Base-by-base conservation (phyloP, 495 filamentous ascomycete genomes). In the Cercophora newfieldiana region DNA sequence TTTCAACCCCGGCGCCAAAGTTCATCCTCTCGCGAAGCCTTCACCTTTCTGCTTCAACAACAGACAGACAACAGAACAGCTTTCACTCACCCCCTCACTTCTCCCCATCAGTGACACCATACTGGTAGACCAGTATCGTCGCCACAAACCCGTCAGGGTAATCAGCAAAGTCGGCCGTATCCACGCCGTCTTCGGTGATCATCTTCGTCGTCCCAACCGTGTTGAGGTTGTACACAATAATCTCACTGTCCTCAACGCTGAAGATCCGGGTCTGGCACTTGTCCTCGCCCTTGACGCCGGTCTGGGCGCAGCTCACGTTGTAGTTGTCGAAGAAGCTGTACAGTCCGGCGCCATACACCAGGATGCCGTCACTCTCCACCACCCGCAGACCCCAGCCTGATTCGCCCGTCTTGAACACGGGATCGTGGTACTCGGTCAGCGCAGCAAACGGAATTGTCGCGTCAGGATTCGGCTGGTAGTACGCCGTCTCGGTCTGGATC, bases 401-500 rank as follows among this genome's bases (percentile, higher is more conserved):
- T 37, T 84, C 76, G 67, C 79, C 72, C 63, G 59, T 29, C 28
- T 63, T 68, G 79, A 94, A 93, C 64, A 83, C 83, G 0, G 94
- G 93, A 71, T 97, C 94, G 66, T 83, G 81, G 75, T 83, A 93
- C 16, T 77, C 75, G 25, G 72, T 22, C 54, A 88, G 83, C 3
- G 85, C 71, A 0, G 83, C 81, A 78, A 90, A 94, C 1, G 91
- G 89, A 16, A 81, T 78, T 2, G 85, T 74, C 0, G 91, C 86
- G 64, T 86, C 84, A 1, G 94, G 93, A 79, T 96, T 96, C 49
- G 85, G 82, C 78, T 78, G 76, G 69, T 82, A 75, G 69, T 85
- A 87, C 60, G 90, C 89, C 7, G 91, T 90, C 74, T 96, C 92
- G 21, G 91, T 91, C 69, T 96, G 92, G 65, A 94, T 88, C 69